phyloP scores from a whole-genome alignment of 2,329 filamentous ascomycete genomes.

The Chaetomiaceae sp. region DNA sequence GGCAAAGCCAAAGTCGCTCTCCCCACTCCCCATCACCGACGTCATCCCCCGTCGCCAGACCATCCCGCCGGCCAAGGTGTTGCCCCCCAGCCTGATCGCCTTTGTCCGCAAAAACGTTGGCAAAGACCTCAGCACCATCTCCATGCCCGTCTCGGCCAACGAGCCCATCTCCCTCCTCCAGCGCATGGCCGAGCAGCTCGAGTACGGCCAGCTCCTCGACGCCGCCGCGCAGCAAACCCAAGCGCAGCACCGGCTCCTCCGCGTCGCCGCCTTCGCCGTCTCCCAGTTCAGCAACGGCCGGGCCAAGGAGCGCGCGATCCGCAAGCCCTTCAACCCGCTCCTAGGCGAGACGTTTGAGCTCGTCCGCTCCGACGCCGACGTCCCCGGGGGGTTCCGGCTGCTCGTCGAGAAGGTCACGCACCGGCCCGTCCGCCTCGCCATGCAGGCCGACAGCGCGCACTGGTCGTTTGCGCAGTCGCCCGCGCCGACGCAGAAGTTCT shows the following conservation, averaged over 20 bases:
- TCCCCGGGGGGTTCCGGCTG: slow-evolving; percentile 73
- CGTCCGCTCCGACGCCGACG: slow-evolving; percentile 73
- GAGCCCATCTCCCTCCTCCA: slow-evolving; percentile 87
- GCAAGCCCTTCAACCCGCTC: slow-evolving; percentile 96
- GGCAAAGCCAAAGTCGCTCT: slow-evolving; percentile 66
- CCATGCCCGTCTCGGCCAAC: slow-evolving; percentile 95
- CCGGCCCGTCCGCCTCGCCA: slow-evolving; percentile 85
- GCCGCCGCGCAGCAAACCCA: slow-evolving; percentile 61
- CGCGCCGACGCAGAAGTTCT: slow-evolving; percentile 91
- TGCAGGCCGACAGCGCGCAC: slow-evolving; percentile 78
- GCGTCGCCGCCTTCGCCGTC: slow-evolving; percentile 85
- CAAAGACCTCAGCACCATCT: slow-evolving; percentile 93
- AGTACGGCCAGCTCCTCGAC: slow-evolving; percentile 84
- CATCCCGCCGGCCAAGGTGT: slow-evolving; percentile 68
- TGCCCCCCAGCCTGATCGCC: slow-evolving; percentile 85
- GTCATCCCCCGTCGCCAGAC: slow-evolving; percentile 62
- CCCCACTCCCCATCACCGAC: slow-evolving; percentile 69
- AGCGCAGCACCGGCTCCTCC: slow-evolving; percentile 67
- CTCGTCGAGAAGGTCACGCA: slow-evolving; percentile 95
- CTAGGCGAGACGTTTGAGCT: slow-evolving; percentile 95
- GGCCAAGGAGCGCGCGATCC: slow-evolving; percentile 83
- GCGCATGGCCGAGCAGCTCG: slow-evolving; percentile 81
- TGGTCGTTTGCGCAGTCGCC: slow-evolving; percentile 90
- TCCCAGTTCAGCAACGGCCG: slow-evolving; percentile 78
- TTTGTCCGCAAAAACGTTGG: slow-evolving; percentile 97